A percentile compares a stretch with the other conserved stretches of the same genome.
Evolutionary conservation across 2,329 filamentous ascomycete genomes (phyloP).

Genomic region (Alternaria gaisen): DNA sequence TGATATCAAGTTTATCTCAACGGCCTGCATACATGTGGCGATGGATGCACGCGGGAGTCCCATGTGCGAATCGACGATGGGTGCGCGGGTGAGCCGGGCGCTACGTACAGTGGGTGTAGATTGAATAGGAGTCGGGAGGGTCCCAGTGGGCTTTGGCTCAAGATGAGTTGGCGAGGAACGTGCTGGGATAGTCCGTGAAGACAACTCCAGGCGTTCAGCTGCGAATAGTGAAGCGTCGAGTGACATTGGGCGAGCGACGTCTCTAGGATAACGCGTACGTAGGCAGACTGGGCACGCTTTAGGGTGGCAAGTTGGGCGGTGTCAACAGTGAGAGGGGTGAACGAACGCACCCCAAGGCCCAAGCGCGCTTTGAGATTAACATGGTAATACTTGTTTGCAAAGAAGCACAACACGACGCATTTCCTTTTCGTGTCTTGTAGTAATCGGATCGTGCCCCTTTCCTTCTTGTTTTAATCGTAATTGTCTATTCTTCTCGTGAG

Average conservation of each 20-base stretch:
- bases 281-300: neutral
- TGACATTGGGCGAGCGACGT: conserved; percentile 1
- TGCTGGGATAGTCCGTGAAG: conserved; percentile 15
- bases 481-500: conserved; percentile 6
- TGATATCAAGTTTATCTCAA: conserved; percentile 6
- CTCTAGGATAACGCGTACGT: conserved; percentile 5
- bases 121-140: conserved; percentile 5
- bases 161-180: conserved; percentile 15
- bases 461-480: conserved; percentile 4
- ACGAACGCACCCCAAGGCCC: conserved; percentile 8
- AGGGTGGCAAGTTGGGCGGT: conserved; percentile 13
- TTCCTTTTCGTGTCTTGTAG: conserved; percentile 13
- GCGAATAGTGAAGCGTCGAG: conserved; percentile 5
- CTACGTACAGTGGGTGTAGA: neutral
- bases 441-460: conserved; percentile 5
- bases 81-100: conserved; percentile 1
- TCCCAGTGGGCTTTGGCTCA: neutral
- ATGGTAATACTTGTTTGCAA: conserved; percentile 17
- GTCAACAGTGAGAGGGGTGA: neutral
- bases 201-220: conserved; percentile 2
- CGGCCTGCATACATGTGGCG: conserved; percentile 10
- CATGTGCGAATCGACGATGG: conserved; percentile 8
- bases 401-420: conserved; percentile 22
- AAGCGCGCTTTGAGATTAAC: conserved; percentile 21
- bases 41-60: neutral